Evolutionary conservation across 768 basidiomycete species (phyloP).

Genomic region (Boletus sp.): DNA sequence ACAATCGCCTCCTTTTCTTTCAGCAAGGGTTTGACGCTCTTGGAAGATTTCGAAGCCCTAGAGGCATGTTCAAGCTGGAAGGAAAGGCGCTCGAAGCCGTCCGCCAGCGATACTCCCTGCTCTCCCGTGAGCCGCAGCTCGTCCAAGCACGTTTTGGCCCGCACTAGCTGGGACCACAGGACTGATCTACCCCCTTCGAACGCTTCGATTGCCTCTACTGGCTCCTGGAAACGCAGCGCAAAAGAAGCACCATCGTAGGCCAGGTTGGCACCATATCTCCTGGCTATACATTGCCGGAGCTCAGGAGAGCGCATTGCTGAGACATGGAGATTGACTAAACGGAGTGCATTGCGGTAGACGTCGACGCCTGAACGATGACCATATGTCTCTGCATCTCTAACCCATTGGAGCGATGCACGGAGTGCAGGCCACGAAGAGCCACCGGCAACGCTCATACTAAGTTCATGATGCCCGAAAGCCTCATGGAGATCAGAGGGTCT

Average conservation of each 20-base stretch:
- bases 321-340: constrained; percentile 21
- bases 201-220: constrained; percentile 28
- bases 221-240: constrained; percentile 22
- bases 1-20: constrained; percentile 26
- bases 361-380: constrained; percentile 29
- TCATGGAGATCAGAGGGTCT: constrained; percentile 20
- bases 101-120: constrained; percentile 15
- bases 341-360: constrained; percentile 28
- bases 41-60: constrained; percentile 10
- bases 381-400: constrained; percentile 19
- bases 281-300: constrained; percentile 17
- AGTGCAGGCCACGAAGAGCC: constrained; percentile 19
- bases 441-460: constrained; percentile 15
- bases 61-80: constrained; percentile 13
- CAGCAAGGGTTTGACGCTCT: constrained; percentile 20
- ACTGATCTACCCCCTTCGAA: constrained; percentile 35
- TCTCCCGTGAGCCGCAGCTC: constrained; percentile 23
- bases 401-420: constrained; percentile 23
- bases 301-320: constrained; percentile 15
- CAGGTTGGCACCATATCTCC: constrained; percentile 13
- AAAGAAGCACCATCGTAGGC: constrained; percentile 29
- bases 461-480: constrained; percentile 25
- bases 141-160: constrained; percentile 26
- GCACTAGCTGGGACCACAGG: constrained; percentile 35
- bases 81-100: constrained; percentile 23